Conservation (phyloP, 2,329 filamentous ascomycete species). For the Monosporascus sp. region DNA sequence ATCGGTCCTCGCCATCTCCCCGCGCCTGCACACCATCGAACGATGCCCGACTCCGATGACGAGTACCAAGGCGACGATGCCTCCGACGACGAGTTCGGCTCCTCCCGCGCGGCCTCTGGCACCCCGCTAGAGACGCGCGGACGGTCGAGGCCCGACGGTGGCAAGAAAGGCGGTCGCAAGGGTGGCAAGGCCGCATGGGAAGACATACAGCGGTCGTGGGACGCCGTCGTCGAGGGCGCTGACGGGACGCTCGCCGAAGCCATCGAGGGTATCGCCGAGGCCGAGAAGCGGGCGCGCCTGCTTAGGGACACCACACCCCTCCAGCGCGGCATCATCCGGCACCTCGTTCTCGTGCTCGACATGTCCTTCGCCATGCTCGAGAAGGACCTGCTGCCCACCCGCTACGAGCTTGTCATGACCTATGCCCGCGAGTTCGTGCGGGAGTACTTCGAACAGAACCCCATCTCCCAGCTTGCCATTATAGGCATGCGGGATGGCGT, state of each 20-base stretch:
- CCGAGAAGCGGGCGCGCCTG: constrained; percentile 74
- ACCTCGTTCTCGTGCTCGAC: constrained; percentile 85
- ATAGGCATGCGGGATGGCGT: constrained; percentile 91
- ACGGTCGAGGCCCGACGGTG: constrained; percentile 19
- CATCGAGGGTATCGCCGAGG: constrained; percentile 71
- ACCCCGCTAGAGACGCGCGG: constrained; percentile 16
- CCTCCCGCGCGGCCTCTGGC: constrained; percentile 40
- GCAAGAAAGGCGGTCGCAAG: constrained; percentile 27
- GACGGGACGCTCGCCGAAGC: constrained; percentile 71
- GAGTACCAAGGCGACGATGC: constrained; percentile 60
- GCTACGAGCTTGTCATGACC: constrained; percentile 75
- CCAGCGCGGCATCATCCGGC: constrained; percentile 95
- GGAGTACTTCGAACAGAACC: constrained; percentile 98
- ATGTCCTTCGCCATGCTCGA: constrained; percentile 91
- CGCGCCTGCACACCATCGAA: constrained; percentile 2
- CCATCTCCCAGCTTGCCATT: constrained; percentile 90
- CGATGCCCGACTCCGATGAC: constrained; percentile 70
- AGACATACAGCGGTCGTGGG: constrained; percentile 63
- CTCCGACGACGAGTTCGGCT: constrained; percentile 61
- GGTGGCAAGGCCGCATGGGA: constrained; percentile 56
- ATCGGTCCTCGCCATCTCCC: background rate
- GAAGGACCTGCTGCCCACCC: constrained; percentile 87
- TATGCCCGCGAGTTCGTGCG: constrained; percentile 84
- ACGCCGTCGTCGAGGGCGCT: constrained; percentile 70
- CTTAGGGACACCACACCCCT: constrained; percentile 91